These are phyloP conservation scores for Agroathelia rolfsii DNA, from an alignment of 1,284 basidiomycete species.

Conservation along the genomic window DNA sequence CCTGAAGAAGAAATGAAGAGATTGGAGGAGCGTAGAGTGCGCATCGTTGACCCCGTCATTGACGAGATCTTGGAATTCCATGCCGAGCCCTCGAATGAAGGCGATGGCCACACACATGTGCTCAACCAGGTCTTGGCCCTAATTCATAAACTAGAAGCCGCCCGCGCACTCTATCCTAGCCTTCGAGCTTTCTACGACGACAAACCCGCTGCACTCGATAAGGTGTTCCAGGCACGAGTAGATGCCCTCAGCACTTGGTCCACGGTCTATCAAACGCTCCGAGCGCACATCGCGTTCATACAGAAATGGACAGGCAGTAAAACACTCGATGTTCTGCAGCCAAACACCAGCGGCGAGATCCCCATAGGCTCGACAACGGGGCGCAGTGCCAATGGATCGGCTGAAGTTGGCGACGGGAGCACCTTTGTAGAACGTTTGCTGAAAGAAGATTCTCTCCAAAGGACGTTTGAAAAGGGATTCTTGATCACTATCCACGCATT, in stretches of 20 bases:
- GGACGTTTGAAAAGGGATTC: conserved; percentile 91
- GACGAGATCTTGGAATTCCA: conserved; percentile 76
- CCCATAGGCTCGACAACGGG: conserved; percentile 28
- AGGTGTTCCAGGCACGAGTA: conserved; percentile 65
- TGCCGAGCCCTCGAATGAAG: conserved; percentile 34
- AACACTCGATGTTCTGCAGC: conserved; percentile 78
- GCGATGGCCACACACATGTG: conserved; percentile 39
- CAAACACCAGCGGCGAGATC: conserved; percentile 53
- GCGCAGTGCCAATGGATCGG: conserved; percentile 19
- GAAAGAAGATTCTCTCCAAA: conserved; percentile 92
- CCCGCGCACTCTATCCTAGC: conserved; percentile 82
- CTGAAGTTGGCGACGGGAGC: conserved; percentile 45
- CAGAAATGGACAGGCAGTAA: conserved; percentile 89
- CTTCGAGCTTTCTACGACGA: conserved; percentile 73
- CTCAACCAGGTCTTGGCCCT: conserved; percentile 65
- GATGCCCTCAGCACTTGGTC: conserved; percentile 88
- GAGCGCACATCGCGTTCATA: conserved; percentile 68
- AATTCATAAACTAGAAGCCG: conserved; percentile 74
- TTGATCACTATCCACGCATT: conserved; percentile 82
- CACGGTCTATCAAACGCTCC: conserved; percentile 70
- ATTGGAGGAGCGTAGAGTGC: conserved; percentile 75
- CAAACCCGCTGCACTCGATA: conserved; percentile 60
- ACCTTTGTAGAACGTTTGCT: conserved; percentile 91
- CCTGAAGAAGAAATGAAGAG: conserved; percentile 77
- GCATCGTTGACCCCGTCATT: conserved; percentile 75